These are phyloP conservation scores for Ophiostoma fasciatum DNA, from an alignment of 2,329 filamentous ascomycete species.

Conservation along the genomic window DNA sequence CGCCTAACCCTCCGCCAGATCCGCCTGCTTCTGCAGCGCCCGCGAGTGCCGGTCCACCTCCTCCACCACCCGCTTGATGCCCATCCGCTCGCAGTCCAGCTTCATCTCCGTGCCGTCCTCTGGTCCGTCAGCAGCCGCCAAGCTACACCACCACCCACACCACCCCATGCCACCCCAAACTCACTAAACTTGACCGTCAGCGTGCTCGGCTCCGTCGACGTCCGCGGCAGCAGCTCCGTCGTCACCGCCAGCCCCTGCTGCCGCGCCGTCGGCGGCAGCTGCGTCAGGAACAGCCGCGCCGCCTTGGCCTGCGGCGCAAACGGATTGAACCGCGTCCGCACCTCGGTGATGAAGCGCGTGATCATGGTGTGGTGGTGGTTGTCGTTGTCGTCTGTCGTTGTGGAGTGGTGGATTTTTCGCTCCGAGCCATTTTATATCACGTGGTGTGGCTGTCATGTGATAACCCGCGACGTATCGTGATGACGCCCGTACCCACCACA, in stretches of 20 bases:
- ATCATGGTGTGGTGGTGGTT: constrained; percentile 44
- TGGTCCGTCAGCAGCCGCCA: constrained; percentile 21
- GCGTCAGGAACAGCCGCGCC: constrained; percentile 74
- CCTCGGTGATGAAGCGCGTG: constrained; percentile 71
- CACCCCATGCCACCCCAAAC: not conserved
- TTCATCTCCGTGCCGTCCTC: constrained; percentile 88
- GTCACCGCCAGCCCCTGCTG: constrained; percentile 59
- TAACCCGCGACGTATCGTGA: too few relatives aligned
- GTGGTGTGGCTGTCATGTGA: too few relatives aligned
- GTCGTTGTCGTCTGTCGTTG: not conserved
- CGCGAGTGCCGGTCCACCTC: constrained; percentile 86
- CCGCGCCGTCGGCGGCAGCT: constrained; percentile 68
- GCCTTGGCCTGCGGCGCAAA: constrained; percentile 69
- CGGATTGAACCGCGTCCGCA: constrained; percentile 81
- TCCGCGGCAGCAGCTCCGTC: constrained; percentile 58
- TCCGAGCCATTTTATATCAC: too few relatives aligned
- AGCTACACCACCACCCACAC: too few relatives aligned
- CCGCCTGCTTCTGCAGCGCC: constrained; percentile 65
- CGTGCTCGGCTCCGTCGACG: constrained; percentile 51
- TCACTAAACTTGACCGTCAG: constrained; percentile 77
- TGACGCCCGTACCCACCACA: too few relatives aligned
- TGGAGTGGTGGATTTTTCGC: not conserved
- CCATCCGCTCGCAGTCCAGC: constrained; percentile 65
- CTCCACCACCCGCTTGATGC: constrained; percentile 73
- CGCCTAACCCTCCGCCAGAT: constrained; percentile 43